phyloP scores from a whole-genome alignment of 2,329 filamentous ascomycete species.

The Penicillium sp. region DNA sequence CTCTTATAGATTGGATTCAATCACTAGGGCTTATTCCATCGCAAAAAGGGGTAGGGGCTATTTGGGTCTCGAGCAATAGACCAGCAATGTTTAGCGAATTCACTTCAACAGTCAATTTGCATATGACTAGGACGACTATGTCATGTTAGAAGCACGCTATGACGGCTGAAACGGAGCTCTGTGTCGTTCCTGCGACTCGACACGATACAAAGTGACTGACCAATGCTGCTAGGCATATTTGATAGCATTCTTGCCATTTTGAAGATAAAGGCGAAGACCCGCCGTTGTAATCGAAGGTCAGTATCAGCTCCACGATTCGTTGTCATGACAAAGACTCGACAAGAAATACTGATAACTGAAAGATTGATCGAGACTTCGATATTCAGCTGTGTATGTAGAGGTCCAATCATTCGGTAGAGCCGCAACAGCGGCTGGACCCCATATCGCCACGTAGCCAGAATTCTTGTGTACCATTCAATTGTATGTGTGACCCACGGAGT shows the following conservation, averaged over 20 bases:
- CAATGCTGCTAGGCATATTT: neutral
- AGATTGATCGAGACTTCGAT: too few relatives aligned
- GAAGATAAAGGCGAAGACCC: neutral
- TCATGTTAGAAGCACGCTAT: too few relatives aligned
- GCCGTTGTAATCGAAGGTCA: neutral
- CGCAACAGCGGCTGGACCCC: neutral
- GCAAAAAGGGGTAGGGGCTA: neutral
- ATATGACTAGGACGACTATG: neutral
- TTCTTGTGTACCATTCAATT: neutral
- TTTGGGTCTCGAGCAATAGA: neutral
- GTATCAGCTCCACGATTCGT: neutral
- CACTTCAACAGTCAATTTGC: neutral
- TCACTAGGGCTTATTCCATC: neutral
- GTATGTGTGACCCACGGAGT: neutral
- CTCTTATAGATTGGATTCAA: neutral
- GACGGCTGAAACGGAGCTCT: too few relatives aligned
- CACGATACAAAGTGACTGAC: neutral
- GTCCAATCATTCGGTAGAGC: neutral
- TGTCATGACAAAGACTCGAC: neutral
- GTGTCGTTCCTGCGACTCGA: too few relatives aligned
- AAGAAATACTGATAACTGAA: too few relatives aligned
- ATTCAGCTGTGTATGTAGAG: neutral
- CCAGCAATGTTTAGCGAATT: neutral
- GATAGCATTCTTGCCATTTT: neutral
- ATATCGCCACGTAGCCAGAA: neutral